Evolutionary conservation across 208 protist species (phyloP).

Genomic region (Trypanosoma platydactyli): DNA sequence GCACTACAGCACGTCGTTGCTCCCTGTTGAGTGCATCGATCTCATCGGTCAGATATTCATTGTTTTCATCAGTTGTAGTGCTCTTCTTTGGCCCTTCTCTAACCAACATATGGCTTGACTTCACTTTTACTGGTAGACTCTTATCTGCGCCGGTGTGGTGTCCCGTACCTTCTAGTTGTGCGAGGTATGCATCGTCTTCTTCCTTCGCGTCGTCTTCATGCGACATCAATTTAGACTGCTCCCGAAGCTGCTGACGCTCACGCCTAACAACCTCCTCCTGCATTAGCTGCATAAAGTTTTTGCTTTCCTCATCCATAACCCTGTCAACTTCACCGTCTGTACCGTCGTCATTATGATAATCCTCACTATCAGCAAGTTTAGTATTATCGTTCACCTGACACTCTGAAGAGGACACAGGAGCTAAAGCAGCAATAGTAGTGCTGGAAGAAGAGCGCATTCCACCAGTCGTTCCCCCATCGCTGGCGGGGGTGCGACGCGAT

Average conservation of each 20-base stretch:
- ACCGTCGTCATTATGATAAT: neutral
- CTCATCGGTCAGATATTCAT: neutral
- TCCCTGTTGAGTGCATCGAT: conserved; percentile 18
- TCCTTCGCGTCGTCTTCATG: neutral
- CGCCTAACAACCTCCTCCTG: conserved; percentile 21
- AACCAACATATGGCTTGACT: neutral
- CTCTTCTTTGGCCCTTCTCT: neutral
- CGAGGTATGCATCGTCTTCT: conserved; percentile 3
- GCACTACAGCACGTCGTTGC: conserved; percentile 32
- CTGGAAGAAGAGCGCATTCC: too few relatives aligned
- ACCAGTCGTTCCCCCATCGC: too few relatives aligned
- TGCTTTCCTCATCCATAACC: conserved; percentile 34
- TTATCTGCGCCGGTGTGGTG: neutral
- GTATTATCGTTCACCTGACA: neutral
- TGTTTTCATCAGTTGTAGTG: neutral
- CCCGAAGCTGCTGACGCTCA: neutral
- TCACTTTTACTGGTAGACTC: neutral
- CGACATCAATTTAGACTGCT: neutral
- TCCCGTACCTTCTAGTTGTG: neutral
- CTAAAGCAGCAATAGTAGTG: too few relatives aligned
- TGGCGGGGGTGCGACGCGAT: too few relatives aligned
- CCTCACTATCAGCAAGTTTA: neutral
- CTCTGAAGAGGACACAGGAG: too few relatives aligned
- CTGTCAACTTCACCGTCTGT: neutral
- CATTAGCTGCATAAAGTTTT: conserved; percentile 31